Evolutionary conservation across 2,329 filamentous ascomycete species (phyloP), one percentile per base, ranked within the genome.

Genomic region (Penicillium sp.): DNA sequence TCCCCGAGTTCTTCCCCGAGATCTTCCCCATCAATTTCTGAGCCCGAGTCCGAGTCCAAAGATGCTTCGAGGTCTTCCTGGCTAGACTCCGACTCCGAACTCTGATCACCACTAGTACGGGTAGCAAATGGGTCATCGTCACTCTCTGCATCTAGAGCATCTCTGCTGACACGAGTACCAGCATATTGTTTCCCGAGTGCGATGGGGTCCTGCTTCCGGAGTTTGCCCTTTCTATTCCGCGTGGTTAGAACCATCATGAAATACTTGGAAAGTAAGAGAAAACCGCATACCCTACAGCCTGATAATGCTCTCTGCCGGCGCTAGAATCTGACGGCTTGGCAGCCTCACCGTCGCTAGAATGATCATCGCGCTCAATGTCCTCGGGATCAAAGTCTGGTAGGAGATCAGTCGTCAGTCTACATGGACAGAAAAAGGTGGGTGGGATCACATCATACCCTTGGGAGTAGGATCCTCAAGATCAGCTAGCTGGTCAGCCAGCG

Each of bases 251-350:
- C 5, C 14, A n/a, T n/a, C 25, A 7, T 14, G 29, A 17, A 15
- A 9, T 29, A 17, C n/a, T 37, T 21, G 50, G 39, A 17, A 36
- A 26, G 16, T 17, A 5, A 7, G 17, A 19, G 13, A 2, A 34
- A 17, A 29, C 7, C 17, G 33, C 33, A 48, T 70, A 84, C 75
- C 83, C 85, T 20, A 95, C 87, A 36, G 77, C 68, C 29, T 86
- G 78, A 61, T 97, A 97, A 63, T 97, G 91, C 57, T 95, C 91
- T 20, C 90, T 85, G 14, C 85, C 88, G 8, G 75, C 71, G 52
- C 75, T 65, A 27, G 54, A 64, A 41, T 68, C 68, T 15, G 65
- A 67, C 4, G 48, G 46, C 30, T 75, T 79, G 35, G 72, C 76
- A 10, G 66, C 64, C 29, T 70, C 73, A 32, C 78, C 78, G 39